Base-by-base conservation (phyloP, 768 basidiomycete genomes). In the Tremella yokohamensis region DNA sequence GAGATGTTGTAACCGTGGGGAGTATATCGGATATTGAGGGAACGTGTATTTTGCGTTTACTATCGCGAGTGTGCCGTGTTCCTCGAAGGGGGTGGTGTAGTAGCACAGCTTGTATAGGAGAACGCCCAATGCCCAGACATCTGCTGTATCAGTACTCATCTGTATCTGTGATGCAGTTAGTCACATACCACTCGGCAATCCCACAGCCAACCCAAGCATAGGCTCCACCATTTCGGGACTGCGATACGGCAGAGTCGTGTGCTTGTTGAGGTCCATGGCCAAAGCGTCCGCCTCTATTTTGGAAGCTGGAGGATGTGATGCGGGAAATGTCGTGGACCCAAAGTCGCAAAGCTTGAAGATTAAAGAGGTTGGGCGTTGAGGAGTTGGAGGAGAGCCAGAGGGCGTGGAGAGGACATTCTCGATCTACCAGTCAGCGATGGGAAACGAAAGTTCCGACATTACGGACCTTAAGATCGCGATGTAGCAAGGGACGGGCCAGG, bases 11-110 rank as follows among this genome's bases (percentile, higher is more conserved):
- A 97, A 84, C 60, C 88, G 83, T 3, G 81, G 77, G 1, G 91
- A 93, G 74, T 93, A 96, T 1, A 87, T 82, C 1, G 90, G 90
- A 75, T 89, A 92, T 34, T 89, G 84, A 1, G 90, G 91, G 48
- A 88, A 88, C 64, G 86, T 87, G 77, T 97, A 99, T 69, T 93
- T 90, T 37, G 93, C 93, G 70, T 97, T 97, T 62, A 98, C 81
- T 62, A 98, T 98, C 1, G 96, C 96, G 52, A 99, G 79, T 1
- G 90, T 89, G 0, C 94, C 94, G 66, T 97, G 92, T 71, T 97
- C 94, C 76, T 99, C 96, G 70, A 99, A 99, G 0, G 96, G 96
- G 0, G 96, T 99, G 0, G 93, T 99, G 77, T 99, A 99, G 78
- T 97, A 99, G 77, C 96, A 98, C 13, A 99, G 84, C 80, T 98